Evolutionary conservation across 352 stramenopile species (phyloP), one percentile per base, ranked within the genome.

Genomic region (Phytophthora pini): DNA sequence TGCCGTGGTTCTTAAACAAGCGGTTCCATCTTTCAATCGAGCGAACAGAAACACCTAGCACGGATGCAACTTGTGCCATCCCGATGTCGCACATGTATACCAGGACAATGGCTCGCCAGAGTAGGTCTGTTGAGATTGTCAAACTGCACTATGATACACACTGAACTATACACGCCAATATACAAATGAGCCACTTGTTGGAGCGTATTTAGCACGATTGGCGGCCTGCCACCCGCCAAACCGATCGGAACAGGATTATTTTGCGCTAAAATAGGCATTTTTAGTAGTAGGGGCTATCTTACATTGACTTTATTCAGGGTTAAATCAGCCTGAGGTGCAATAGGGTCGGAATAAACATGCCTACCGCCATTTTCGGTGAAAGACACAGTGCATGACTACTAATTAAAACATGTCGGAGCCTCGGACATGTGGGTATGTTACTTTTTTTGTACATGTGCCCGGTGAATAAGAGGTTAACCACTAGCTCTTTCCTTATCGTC

Each of bases 11-110:
- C 26, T 49, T 40, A 20, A 58, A 49, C 2, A 48, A 26, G 0
- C 6, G 0, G 13, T 49, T 2, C 51, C 51, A 49, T 27, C 43
- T 38, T 34, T 53, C 20, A 47, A 61, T 54, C 7, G 54, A 61
- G 1, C 43, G 43, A 48, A 47, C 5, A 11, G 43, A 61, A 5
- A 54, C 54, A 15, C 20, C 54, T 3, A 54, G 4, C 1, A 61
- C 54, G 27, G 3, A 48, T 2, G 54, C 4, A 13, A 61, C 32
- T 4, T 47, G 1, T 11, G 20, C 20, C 31, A 61, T 48, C 1
- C 6, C n/a, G 10, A 45, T 36, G 45, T 51, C 45, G 11, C 39
- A 51, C 45, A 51, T 51, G 45, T 51, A 51, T 6, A 51, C 27
- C 8, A 51, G 11, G 5, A 38, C 45, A n/a, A 51, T 51, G 5